A percentile compares a stretch with the other conserved stretches of the same genome.
Evolutionary conservation across 805 yeast species (phyloP).

Genomic region (Barnettozyma sp.): DNA sequence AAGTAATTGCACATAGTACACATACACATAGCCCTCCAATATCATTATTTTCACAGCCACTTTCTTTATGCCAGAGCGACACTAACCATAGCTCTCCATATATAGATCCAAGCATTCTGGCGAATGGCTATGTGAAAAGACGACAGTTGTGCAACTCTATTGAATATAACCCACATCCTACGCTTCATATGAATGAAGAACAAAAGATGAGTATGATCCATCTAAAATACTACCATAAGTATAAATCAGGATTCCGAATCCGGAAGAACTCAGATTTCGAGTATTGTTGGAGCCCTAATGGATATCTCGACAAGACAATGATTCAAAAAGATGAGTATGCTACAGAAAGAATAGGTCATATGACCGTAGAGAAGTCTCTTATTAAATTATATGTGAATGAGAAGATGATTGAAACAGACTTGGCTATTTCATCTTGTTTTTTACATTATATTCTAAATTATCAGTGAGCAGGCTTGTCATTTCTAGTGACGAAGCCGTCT

Average conservation of each 20-base stretch:
- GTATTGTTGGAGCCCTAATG: slow-evolving; percentile 18
- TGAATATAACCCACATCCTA: slow-evolving; percentile 8
- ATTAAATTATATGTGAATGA: slow-evolving; percentile 11
- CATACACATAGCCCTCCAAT: too few species aligned
- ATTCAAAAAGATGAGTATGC: slow-evolving; percentile 8
- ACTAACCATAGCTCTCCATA: slow-evolving; percentile 11
- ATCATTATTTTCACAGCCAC: not conserved
- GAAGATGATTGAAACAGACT: slow-evolving; percentile 11
- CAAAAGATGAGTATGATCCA: slow-evolving; percentile 6
- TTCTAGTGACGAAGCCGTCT: slow-evolving; percentile 27
- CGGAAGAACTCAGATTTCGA: slow-evolving; percentile 9
- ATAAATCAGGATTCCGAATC: slow-evolving; percentile 3
- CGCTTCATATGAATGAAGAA: slow-evolving; percentile 1
- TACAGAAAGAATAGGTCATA: slow-evolving; percentile 14
- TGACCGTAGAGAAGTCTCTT: slow-evolving; percentile 4
- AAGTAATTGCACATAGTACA: too few species aligned
- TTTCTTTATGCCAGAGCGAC: not conserved
- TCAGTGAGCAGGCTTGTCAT: slow-evolving; percentile 3
- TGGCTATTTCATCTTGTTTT: slow-evolving; percentile 14
- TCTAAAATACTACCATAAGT: slow-evolving; percentile 5
- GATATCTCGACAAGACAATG: slow-evolving; percentile 16
- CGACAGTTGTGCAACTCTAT: slow-evolving; percentile 1
- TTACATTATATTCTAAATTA: slow-evolving; percentile 10
- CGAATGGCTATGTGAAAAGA: slow-evolving; percentile 6
- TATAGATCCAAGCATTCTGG: slow-evolving; percentile 13